Evolutionary conservation across 129 eudicot genomes (phyloP).

Genomic region (Heracleum sosnowskyi): DNA sequence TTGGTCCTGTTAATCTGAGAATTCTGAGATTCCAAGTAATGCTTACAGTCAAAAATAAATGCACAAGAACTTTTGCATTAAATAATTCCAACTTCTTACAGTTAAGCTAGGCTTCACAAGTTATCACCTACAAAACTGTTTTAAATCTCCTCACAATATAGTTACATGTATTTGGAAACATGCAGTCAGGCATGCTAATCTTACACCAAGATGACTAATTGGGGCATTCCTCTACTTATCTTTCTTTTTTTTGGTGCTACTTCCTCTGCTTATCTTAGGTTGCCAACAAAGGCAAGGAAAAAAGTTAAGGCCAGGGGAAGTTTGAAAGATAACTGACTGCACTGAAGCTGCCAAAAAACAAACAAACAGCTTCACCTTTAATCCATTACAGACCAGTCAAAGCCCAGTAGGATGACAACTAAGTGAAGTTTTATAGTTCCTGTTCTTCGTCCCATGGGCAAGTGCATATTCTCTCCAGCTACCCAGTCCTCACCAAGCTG

Average conservation of each 20-base stretch:
- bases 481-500: constrained; percentile 87
- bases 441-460: constrained; percentile 50
- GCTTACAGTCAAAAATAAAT: constrained; percentile 38
- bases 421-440: constrained; percentile 18
- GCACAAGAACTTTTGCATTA: constrained; percentile 55
- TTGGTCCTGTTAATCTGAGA: too few relatives aligned
- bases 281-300: constrained; percentile 24
- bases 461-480: constrained; percentile 74
- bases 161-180: constrained; percentile 47
- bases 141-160: constrained; percentile 52
- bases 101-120: constrained; percentile 47
- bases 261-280: constrained; percentile 35
- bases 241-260: constrained; percentile 15
- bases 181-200: constrained; percentile 33
- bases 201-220: constrained; percentile 62
- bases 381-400: constrained; percentile 29
- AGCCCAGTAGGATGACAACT: constrained; percentile 12
- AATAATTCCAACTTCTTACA: constrained; percentile 39
- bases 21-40: constrained; percentile 23
- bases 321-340: constrained; percentile 14
- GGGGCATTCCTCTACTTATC: constrained; percentile 3
- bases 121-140: constrained; percentile 85
- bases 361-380: constrained; percentile 16
- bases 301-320: constrained; percentile 19
- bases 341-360: not conserved